Conservation (phyloP, 208 protist species). For the Blastocrithidia nonstop region DNA sequence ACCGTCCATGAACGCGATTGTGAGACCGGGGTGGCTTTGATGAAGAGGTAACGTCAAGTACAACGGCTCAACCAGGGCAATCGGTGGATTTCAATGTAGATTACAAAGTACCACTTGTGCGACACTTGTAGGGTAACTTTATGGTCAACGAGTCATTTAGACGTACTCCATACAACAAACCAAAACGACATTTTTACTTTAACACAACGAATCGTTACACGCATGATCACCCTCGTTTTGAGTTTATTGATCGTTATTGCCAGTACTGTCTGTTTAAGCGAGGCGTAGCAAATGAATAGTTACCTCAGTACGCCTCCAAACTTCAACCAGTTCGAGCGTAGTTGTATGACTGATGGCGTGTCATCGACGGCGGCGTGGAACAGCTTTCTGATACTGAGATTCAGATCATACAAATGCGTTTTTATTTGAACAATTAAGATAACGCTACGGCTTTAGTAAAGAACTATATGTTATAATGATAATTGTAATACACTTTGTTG, state of each 20-base stretch:
- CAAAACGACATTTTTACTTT: constrained; percentile 41
- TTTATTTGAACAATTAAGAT: constrained; percentile 9
- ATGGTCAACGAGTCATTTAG: constrained; percentile 27
- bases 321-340: constrained; percentile 20
- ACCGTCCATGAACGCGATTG: constrained; percentile 42
- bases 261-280: constrained; percentile 75
- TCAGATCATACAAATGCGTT: constrained; percentile 50
- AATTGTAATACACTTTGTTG: no score
- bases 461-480: not conserved
- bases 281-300: constrained; percentile 30
- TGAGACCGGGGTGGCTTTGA: constrained; percentile 49
- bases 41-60: constrained; percentile 13
- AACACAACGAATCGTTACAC: constrained; percentile 47
- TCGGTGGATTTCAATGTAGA: constrained; percentile 42
- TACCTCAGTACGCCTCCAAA: constrained; percentile 5
- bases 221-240: constrained; percentile 38
- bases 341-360: constrained; percentile 54
- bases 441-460: not conserved
- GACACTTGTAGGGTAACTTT: constrained; percentile 17
- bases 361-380: constrained; percentile 17
- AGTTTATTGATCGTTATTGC: constrained; percentile 72
- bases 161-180: constrained; percentile 15
- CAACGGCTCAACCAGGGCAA: constrained; percentile 7
- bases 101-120: constrained; percentile 20
- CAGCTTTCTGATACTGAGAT: constrained; percentile 71